Evolutionary conservation across 164 flowering plant species (phyloP).

Genomic region (Nymphaea thermarum): DNA sequence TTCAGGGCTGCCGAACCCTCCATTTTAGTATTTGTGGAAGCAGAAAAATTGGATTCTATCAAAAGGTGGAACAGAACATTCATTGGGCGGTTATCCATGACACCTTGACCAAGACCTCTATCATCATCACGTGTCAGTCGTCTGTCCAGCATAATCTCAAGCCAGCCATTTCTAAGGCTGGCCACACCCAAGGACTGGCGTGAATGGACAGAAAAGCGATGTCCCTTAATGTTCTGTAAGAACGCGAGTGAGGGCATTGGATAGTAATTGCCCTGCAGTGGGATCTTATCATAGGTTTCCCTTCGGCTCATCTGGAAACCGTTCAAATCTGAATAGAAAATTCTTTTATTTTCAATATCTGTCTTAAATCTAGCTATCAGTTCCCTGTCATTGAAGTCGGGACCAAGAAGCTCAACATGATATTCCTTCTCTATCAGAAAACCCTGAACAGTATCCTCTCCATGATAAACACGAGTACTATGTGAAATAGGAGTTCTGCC

Average conservation of each 20-base stretch:
- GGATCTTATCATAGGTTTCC: slow-evolving; percentile 86
- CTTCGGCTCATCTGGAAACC: slow-evolving; percentile 96
- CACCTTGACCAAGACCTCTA: slow-evolving; percentile 98
- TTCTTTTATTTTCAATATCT: slow-evolving; percentile 50
- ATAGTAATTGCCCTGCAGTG: slow-evolving; percentile 93
- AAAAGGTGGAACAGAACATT: slow-evolving; percentile 71
- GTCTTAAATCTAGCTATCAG: slow-evolving; percentile 76
- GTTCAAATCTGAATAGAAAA: slow-evolving; percentile 84
- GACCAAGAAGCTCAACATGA: slow-evolving; percentile 81
- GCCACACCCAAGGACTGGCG: slow-evolving; percentile 88
- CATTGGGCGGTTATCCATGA: slow-evolving; percentile 88
- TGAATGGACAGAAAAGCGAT: slow-evolving; percentile 76
- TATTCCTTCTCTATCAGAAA: slow-evolving; percentile 82
- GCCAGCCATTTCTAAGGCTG: slow-evolving; percentile 77
- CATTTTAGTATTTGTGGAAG: slow-evolving; percentile 16
- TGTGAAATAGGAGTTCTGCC: slow-evolving; percentile 62
- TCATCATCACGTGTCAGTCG: slow-evolving; percentile 79
- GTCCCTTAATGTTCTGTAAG: slow-evolving; percentile 68
- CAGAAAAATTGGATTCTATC: slow-evolving; percentile 59
- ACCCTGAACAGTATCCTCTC: slow-evolving; percentile 47
- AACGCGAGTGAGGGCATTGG: slow-evolving; percentile 95
- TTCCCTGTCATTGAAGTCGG: slow-evolving; percentile 61
- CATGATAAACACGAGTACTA: slow-evolving; percentile 68
- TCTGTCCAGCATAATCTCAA: slow-evolving; percentile 93
- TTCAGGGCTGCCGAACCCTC: slow-evolving; percentile 30